Conservation (phyloP, 2,329 filamentous ascomycete species). For the Fusarium sp. region DNA sequence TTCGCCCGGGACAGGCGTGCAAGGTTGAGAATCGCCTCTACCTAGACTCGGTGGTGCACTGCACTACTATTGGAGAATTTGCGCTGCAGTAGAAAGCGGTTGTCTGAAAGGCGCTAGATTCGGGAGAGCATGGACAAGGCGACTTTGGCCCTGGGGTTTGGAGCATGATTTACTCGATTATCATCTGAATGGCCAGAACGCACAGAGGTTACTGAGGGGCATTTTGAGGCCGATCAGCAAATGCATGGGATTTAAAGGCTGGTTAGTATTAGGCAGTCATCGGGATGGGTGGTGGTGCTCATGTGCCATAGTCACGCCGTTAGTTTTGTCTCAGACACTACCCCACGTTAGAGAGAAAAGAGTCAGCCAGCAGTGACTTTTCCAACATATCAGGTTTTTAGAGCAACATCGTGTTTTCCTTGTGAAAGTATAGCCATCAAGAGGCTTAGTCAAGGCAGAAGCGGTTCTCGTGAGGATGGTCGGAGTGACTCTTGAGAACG, state of each 20-base stretch:
- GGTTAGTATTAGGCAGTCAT: slow-evolving; percentile 21
- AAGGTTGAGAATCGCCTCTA: slow-evolving; percentile 58
- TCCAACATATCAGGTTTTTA: slow-evolving; percentile 15
- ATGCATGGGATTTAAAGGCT: background rate
- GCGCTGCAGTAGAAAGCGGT: slow-evolving; percentile 14
- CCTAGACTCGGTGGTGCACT: slow-evolving; percentile 57
- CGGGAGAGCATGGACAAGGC: background rate
- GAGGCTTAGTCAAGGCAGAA: slow-evolving; percentile 28
- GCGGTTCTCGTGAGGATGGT: slow-evolving; percentile 22
- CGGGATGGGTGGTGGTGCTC: slow-evolving; percentile 12
- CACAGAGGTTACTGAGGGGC: background rate
- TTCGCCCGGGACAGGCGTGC: slow-evolving; percentile 54
- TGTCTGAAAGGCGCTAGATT: background rate
- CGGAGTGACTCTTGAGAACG: slow-evolving; percentile 16
- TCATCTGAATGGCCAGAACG: background rate
- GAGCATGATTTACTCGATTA: background rate
- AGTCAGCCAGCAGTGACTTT: slow-evolving; percentile 25
- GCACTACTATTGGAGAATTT: slow-evolving; percentile 50
- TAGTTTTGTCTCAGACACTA: slow-evolving; percentile 32
- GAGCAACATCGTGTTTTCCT: slow-evolving; percentile 9
- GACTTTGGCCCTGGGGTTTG: slow-evolving; percentile 15
- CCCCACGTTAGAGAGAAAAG: slow-evolving; percentile 18
- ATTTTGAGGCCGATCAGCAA: background rate
- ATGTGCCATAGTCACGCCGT: slow-evolving; percentile 39
- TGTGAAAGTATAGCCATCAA: slow-evolving; percentile 23